These are phyloP conservation scores for Aureobasidium sp. DNA, from an alignment of 2,329 filamentous ascomycete species.

Conservation along the genomic window DNA sequence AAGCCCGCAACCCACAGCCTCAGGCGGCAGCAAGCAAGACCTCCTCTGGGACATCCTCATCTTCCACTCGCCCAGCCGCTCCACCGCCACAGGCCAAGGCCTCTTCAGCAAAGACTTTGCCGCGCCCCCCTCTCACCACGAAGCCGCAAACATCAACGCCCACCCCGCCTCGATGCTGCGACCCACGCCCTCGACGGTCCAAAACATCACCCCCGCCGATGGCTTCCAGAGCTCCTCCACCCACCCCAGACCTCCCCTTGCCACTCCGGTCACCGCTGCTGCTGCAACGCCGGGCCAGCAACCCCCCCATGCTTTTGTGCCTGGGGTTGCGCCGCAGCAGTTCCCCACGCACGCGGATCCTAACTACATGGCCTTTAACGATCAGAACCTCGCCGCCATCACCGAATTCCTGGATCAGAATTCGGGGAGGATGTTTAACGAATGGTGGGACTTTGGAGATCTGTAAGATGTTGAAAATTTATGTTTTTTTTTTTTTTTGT, in stretches of 20 bases:
- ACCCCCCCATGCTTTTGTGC: not conserved
- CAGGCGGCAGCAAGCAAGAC: not conserved
- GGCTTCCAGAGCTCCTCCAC: not conserved
- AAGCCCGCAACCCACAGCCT: not conserved
- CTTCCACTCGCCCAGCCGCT: not conserved
- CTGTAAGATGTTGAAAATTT: constrained; percentile 3
- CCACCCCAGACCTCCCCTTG: too few species aligned
- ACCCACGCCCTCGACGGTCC: not conserved
- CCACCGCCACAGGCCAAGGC: not conserved
- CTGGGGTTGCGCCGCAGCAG: not conserved
- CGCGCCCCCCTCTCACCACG: not conserved
- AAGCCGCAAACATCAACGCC: not conserved
- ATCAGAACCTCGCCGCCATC: constrained; percentile 6
- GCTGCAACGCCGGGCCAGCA: not conserved
- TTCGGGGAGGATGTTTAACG: constrained; percentile 10
- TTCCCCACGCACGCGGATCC: not conserved
- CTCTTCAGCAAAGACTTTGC: constrained; percentile 7
- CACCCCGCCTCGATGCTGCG: not conserved
- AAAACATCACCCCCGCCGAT: not conserved
- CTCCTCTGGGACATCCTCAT: constrained; percentile 11
- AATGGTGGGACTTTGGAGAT: constrained; percentile 12
- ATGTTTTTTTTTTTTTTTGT: too few species aligned
- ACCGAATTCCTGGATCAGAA: constrained; percentile 10
- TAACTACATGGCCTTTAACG: constrained; percentile 5
- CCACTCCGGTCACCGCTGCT: not conserved